phyloP scores from a whole-genome alignment of 2,329 filamentous ascomycete species.

The Cytospora paraplurivora region DNA sequence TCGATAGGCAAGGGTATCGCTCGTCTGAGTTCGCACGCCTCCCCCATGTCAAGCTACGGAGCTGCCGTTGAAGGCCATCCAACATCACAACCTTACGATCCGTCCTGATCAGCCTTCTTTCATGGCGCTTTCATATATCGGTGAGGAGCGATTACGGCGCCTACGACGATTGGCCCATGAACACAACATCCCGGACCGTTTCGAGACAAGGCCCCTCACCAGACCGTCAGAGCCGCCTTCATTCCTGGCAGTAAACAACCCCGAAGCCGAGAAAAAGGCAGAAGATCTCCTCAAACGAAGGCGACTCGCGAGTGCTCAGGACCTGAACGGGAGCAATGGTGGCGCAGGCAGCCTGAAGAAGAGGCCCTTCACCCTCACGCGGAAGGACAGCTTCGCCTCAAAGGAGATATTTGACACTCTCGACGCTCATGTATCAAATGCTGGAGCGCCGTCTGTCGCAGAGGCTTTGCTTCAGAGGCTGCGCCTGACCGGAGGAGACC shows the following conservation, averaged over 20 bases:
- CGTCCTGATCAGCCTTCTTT: neutral
- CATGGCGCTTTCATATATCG: constrained; percentile 26
- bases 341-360: constrained; percentile 35
- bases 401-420: constrained; percentile 56
- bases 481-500: constrained; percentile 50
- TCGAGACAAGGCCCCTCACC: constrained; percentile 43
- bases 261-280: constrained; percentile 54
- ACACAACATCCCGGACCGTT: constrained; percentile 50
- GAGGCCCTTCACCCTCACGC: constrained; percentile 50
- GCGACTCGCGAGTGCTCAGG: constrained; percentile 38
- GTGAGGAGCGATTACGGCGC: constrained; percentile 47
- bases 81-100: neutral
- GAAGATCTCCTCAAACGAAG: constrained; percentile 56
- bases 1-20: neutral
- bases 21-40: neutral
- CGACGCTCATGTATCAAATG: constrained; percentile 50
- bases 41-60: constrained; percentile 1
- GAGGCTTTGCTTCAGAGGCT: constrained; percentile 57
- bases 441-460: constrained; percentile 56
- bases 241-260: constrained; percentile 44
- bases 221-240: constrained; percentile 38
- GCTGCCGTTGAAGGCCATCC: neutral
- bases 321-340: constrained; percentile 34
- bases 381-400: constrained; percentile 53
- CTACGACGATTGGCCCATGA: constrained; percentile 53